phyloP scores from a whole-genome alignment of 1,284 basidiomycete species.

The Cryptococcus sp. region DNA sequence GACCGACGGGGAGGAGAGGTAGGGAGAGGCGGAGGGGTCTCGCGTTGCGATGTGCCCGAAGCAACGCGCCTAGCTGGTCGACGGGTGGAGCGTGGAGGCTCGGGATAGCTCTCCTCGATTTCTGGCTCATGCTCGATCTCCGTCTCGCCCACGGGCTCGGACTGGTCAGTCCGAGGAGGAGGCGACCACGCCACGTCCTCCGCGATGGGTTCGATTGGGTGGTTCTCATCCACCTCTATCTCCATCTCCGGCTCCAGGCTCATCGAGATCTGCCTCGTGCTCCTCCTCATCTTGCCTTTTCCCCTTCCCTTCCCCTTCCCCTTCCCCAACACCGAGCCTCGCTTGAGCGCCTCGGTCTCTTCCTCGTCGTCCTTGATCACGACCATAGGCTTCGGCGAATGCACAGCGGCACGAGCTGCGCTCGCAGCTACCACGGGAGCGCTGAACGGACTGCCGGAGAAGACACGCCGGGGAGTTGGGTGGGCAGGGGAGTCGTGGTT shows the following conservation, averaged over 20 bases:
- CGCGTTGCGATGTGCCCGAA: not conserved
- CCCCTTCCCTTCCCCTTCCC: not conserved
- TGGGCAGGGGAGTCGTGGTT: not conserved
- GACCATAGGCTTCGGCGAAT: constrained; percentile 17
- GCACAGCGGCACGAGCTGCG: constrained; percentile 6
- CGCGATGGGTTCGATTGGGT: constrained; percentile 2
- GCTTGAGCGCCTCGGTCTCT: constrained; percentile 1
- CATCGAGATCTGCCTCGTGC: not conserved
- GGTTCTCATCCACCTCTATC: constrained; percentile 6
- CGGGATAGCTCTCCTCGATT: not conserved
- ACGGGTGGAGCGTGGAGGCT: constrained; percentile 5
- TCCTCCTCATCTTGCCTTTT: not conserved
- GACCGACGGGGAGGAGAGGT: not conserved
- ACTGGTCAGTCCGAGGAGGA: not conserved
- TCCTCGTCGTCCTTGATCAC: constrained; percentile 38
- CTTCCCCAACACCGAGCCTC: constrained; percentile 1
- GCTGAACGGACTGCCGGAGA: constrained; percentile 32
- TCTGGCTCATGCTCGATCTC: not conserved
- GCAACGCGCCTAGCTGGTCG: constrained; percentile 4
- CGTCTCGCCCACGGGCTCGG: not conserved
- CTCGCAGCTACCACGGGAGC: constrained; percentile 18
- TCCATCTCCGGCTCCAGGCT: constrained; percentile 2
- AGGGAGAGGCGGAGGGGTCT: constrained; percentile 1
- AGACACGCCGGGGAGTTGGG: constrained; percentile 17
- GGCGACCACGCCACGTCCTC: constrained; percentile 7